A percentile compares a stretch with the other conserved stretches of the same genome.
These are phyloP conservation scores for Teratosphaeriaceae sp. DNA, from an alignment of 2,329 filamentous ascomycete genomes.

Conservation along the genomic window DNA sequence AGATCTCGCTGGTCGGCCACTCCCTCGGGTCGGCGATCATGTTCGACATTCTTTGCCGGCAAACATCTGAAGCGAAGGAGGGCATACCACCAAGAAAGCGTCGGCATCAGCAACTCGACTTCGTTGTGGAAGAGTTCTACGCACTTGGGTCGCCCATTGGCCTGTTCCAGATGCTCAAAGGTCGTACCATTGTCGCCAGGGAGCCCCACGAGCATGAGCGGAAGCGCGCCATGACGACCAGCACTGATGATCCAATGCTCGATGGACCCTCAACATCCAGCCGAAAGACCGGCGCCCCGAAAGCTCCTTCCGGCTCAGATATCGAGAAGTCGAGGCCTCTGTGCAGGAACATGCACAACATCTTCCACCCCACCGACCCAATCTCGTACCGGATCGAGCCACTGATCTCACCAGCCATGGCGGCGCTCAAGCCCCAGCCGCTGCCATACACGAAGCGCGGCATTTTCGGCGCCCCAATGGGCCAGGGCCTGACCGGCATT, in stretches of 20 bases:
- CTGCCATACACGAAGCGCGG: constrained; percentile 89
- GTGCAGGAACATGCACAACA: constrained; percentile 82
- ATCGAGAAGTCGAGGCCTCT: constrained; percentile 64
- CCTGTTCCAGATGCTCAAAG: constrained; percentile 93
- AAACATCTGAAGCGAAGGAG: constrained; percentile 38
- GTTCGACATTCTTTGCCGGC: constrained; percentile 85
- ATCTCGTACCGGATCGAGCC: constrained; percentile 91
- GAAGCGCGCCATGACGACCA: constrained; percentile 31
- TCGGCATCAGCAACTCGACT: constrained; percentile 57
- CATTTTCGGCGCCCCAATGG: constrained; percentile 69
- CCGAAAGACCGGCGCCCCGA: constrained; percentile 13
- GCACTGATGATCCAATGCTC: constrained; percentile 57
- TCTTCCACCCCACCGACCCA: constrained; percentile 92
- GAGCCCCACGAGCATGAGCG: constrained; percentile 30
- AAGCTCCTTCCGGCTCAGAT: constrained; percentile 22
- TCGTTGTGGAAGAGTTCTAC: constrained; percentile 85
- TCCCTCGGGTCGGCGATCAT: constrained; percentile 89
- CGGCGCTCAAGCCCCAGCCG: constrained; percentile 74
- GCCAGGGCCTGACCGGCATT: constrained; percentile 77
- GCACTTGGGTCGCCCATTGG: constrained; percentile 84
- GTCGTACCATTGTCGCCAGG: constrained; percentile 50
- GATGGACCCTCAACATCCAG: constrained; percentile 21
- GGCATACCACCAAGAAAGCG: constrained; percentile 12
- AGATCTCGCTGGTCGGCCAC: constrained; percentile 83
- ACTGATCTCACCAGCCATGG: constrained; percentile 83